A percentile compares a stretch with the other conserved stretches of the same genome.
Conservation (phyloP, 257 asterid genomes). For the Solanum ahanhuiri region DNA sequence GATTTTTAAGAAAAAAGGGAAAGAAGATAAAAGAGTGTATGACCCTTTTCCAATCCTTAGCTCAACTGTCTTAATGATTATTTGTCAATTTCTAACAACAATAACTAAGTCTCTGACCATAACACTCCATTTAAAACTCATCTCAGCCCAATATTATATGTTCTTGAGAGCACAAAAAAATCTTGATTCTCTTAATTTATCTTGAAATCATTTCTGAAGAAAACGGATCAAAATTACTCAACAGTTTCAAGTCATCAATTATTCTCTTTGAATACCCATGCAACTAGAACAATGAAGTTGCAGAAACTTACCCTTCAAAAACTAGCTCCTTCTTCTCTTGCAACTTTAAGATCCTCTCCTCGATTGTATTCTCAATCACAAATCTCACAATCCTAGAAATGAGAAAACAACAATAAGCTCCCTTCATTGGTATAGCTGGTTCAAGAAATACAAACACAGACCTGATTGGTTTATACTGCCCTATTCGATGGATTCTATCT, state of each 20-base stretch:
- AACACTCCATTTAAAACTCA: not conserved
- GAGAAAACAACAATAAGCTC: not conserved
- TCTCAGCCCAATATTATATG: not conserved
- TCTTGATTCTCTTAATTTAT: not conserved
- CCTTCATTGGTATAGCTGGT: not conserved
- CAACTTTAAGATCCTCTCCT: constrained; percentile 85
- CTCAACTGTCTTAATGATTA: not conserved
- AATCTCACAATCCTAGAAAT: constrained; percentile 71
- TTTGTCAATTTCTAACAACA: not conserved
- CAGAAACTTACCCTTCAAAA: constrained; percentile 71
- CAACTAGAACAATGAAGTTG: not conserved
- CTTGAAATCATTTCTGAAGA: not conserved
- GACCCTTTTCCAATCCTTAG: not conserved
- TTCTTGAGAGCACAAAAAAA: not conserved
- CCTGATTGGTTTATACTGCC: constrained; percentile 91
- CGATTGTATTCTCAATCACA: constrained; percentile 70
- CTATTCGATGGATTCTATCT: constrained; percentile 92
- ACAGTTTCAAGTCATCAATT: not conserved
- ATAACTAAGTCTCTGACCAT: not conserved
- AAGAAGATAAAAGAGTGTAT: not conserved
- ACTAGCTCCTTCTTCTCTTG: constrained; percentile 97
- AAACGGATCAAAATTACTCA: not conserved
- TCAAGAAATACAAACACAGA: constrained; percentile 4
- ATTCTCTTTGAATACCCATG: not conserved
- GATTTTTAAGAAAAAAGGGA: not conserved